phyloP scores from a whole-genome alignment of 371 early-diverging fungal genomes.

The Dentiscutata heterogama region DNA sequence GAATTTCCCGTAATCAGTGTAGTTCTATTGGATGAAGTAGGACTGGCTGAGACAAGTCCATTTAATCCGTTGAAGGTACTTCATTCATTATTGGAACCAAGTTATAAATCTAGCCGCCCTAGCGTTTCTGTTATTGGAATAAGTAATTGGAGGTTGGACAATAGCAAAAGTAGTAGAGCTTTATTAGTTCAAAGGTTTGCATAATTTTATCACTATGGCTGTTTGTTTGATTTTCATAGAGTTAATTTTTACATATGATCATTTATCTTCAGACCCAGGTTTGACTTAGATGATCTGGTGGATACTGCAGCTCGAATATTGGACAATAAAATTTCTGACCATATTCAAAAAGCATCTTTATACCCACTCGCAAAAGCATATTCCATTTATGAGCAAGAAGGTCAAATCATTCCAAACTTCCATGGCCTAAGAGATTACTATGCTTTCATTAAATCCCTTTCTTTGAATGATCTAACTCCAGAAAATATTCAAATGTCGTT shows the following conservation, averaged over 20 bases:
- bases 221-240: neutral
- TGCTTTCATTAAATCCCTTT: constrained; percentile 18
- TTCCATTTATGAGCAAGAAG: constrained; percentile 29
- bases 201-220: neutral
- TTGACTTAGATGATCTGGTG: constrained; percentile 34
- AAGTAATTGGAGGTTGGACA: constrained; percentile 41
- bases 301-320: constrained; percentile 20
- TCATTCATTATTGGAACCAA: constrained; percentile 44
- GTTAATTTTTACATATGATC: neutral
- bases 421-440: constrained; percentile 44
- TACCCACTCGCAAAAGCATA: constrained; percentile 15
- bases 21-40: constrained; percentile 8
- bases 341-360: neutral
- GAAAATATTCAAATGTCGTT: constrained; percentile 36
- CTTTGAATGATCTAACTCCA: constrained; percentile 7
- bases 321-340: constrained; percentile 10
- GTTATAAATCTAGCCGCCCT: constrained; percentile 13
- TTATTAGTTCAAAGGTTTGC: constrained; percentile 32
- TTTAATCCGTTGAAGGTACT: constrained; percentile 44
- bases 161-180: constrained; percentile 44
- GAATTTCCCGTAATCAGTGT: neutral
- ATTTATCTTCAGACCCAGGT: neutral
- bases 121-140: constrained; percentile 41
- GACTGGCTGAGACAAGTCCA: constrained; percentile 35
- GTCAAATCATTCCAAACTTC: constrained; percentile 19